A percentile compares a stretch with the other conserved stretches of the same genome.
Conservation (phyloP, 129 eudicot genomes). For the Lonicera japonica region DNA sequence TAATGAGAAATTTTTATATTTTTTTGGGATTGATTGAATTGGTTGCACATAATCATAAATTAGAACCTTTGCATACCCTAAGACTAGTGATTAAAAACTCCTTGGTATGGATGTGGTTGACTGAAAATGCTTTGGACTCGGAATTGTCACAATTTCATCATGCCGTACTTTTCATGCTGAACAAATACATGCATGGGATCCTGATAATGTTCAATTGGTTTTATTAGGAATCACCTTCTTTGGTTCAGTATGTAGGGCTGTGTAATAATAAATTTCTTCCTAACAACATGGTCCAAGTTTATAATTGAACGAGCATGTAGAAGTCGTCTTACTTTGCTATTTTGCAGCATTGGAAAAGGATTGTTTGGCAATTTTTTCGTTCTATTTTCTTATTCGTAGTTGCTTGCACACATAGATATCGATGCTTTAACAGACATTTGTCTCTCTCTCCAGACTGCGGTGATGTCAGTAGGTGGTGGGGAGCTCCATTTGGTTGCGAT, state of each 20-base stretch:
- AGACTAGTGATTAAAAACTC: conserved; percentile 12
- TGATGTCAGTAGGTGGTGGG: conserved; percentile 51
- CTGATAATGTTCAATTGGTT: no score
- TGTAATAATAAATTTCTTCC: no score
- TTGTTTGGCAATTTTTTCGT: neutral
- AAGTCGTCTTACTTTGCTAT: neutral
- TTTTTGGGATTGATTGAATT: no score
- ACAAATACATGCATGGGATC: neutral
- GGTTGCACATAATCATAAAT: no score
- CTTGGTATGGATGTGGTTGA: no score
- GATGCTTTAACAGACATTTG: conserved; percentile 10
- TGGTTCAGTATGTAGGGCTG: neutral
- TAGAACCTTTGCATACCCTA: no score
- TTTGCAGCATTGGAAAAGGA: neutral
- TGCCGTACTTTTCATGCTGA: neutral
- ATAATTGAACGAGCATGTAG: neutral
- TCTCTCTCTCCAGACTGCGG: conserved; percentile 69
- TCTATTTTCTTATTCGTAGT: neutral
- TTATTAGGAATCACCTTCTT: no score
- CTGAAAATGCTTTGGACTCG: neutral
- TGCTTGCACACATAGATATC: neutral
- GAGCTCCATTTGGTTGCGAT: conserved; percentile 96
- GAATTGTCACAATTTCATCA: neutral
- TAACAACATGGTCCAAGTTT: no score
- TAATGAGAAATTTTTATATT: no score